phyloP scores from a whole-genome alignment of 225 moss, liverwort and hornwort species.

The Ulota crispa region DNA sequence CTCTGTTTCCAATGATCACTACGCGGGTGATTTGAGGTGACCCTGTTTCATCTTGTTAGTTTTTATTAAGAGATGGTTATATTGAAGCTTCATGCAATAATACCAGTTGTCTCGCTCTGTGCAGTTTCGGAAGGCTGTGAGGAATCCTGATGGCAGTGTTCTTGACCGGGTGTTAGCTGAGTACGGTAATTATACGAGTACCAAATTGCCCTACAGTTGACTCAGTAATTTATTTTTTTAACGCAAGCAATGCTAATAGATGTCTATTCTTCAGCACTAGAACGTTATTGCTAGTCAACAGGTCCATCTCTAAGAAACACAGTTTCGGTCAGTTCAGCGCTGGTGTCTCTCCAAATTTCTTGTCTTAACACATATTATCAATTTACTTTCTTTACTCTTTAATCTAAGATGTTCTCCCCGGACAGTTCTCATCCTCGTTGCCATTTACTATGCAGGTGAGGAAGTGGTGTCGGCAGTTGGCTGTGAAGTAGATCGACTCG shows the following conservation, averaged over 20 bases:
- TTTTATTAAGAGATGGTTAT: background rate
- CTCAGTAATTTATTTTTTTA: background rate
- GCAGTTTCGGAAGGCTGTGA: slow-evolving; percentile 92
- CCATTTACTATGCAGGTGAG: slow-evolving; percentile 65
- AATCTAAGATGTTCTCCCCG: background rate
- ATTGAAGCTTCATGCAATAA: slow-evolving; percentile 14
- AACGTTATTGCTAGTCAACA: background rate
- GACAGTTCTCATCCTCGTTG: slow-evolving; percentile 14
- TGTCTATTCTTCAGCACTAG: background rate
- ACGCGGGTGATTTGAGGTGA: background rate
- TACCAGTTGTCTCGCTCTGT: background rate
- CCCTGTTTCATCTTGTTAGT: background rate
- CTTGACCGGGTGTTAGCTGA: slow-evolving; percentile 90
- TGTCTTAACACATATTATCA: background rate
- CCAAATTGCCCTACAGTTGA: background rate
- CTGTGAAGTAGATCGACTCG: slow-evolving; percentile 93
- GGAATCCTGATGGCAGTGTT: slow-evolving; percentile 69
- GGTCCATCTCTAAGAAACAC: background rate
- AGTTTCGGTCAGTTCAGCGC: background rate
- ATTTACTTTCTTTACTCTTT: background rate
- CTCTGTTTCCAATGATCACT: background rate
- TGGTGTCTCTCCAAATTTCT: background rate
- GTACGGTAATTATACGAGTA: slow-evolving; percentile 60
- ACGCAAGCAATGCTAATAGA: background rate
- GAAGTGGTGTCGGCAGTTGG: slow-evolving; percentile 97